These are phyloP conservation scores for Durio zibethinus DNA, from an alignment of 345 rosid species.

Conservation along the genomic window DNA sequence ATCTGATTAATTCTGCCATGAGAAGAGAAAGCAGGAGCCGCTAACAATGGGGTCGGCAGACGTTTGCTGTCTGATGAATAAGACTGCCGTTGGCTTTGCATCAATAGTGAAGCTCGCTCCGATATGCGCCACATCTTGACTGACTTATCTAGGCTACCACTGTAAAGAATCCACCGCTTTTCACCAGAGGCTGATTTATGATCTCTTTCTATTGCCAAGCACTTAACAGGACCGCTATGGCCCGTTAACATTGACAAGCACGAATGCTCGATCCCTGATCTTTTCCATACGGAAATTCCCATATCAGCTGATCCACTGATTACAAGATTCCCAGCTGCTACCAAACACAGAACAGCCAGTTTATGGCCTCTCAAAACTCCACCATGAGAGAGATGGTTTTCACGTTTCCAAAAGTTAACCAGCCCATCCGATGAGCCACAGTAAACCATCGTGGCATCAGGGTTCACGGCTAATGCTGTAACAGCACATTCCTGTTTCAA, in stretches of 20 bases:
- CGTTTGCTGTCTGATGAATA: constrained; percentile 13
- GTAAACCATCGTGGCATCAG: constrained; percentile 51
- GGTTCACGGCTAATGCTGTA: constrained; percentile 60
- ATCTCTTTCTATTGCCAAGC: constrained; percentile 75
- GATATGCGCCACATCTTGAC: constrained; percentile 87
- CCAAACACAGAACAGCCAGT: constrained; percentile 65
- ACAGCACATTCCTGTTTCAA: constrained; percentile 84
- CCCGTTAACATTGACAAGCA: constrained; percentile 68
- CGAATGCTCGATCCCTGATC: constrained; percentile 44
- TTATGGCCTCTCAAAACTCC: constrained; percentile 79
- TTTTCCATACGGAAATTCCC: constrained; percentile 78
- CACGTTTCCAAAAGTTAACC: constrained; percentile 72
- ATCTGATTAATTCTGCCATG: constrained; percentile 36
- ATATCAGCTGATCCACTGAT: constrained; percentile 88
- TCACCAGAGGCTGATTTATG: constrained; percentile 39
- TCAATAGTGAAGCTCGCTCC: constrained; percentile 47
- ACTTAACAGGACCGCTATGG: constrained; percentile 83
- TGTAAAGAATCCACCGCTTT: constrained; percentile 71
- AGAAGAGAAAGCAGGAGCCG: constrained; percentile 41
- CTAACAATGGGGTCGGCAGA: constrained; percentile 8
- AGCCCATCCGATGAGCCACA: constrained; percentile 90
- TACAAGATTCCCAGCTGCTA: constrained; percentile 62
- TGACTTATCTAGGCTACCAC: constrained; percentile 90
- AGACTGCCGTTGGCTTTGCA: constrained; percentile 10
- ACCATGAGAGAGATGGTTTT: constrained; percentile 49